A percentile compares a stretch with the other conserved stretches of the same genome.
These are phyloP conservation scores for Oryza brachyantha DNA, from an alignment of 176 grass and related monocot species.

Conservation along the genomic window DNA sequence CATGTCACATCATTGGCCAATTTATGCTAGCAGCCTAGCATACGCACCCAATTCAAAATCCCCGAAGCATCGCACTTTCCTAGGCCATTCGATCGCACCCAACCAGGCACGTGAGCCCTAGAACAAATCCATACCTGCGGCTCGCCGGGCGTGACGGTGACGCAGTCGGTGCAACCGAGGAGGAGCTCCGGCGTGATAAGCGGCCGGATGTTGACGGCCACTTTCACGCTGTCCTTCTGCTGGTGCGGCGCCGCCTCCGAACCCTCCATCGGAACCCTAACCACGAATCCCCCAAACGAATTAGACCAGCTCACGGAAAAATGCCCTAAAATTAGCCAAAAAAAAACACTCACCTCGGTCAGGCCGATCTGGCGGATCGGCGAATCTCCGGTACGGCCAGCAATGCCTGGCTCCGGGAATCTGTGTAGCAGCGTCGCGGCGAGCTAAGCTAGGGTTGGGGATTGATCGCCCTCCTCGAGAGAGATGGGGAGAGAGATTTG, in stretches of 20 bases:
- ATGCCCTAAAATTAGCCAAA: background rate
- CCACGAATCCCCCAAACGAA: background rate
- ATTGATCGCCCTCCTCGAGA: constrained; percentile 16
- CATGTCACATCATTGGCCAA: background rate
- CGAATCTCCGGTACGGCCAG: background rate
- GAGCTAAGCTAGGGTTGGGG: constrained; percentile 19
- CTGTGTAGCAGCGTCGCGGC: background rate
- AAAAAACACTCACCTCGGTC: background rate
- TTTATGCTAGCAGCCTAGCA: no score
- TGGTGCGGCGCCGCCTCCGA: constrained; percentile 38
- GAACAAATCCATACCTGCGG: constrained; percentile 62
- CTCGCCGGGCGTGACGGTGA: constrained; percentile 65
- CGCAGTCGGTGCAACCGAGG: constrained; percentile 76
- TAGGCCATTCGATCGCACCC: background rate
- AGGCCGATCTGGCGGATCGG: constrained; percentile 3
- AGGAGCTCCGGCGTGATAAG: constrained; percentile 87
- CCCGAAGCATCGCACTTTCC: background rate
- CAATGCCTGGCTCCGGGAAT: background rate
- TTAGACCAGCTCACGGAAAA: background rate
- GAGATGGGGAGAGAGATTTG: background rate
- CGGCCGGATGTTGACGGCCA: constrained; percentile 86
- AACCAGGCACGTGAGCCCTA: background rate
- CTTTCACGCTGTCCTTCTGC: constrained; percentile 79
- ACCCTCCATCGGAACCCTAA: constrained; percentile 49
- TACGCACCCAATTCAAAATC: background rate